Evolutionary conservation across 371 early-diverging fungal species (phyloP).

Genomic region (Saksenaea oblongispora): DNA sequence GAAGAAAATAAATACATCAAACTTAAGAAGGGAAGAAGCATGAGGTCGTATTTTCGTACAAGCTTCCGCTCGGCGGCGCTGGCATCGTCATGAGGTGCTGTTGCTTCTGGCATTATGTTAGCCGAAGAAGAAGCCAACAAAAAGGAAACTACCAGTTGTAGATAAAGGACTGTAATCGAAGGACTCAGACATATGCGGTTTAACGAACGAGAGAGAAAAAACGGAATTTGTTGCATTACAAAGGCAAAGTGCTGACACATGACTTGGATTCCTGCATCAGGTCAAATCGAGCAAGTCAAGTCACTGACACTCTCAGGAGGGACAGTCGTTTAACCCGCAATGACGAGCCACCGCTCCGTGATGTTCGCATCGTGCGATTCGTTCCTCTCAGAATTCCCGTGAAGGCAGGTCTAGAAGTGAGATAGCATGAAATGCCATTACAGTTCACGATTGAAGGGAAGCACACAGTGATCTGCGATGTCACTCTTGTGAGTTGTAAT

Average conservation of each 20-base stretch:
- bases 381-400: too few relatives aligned
- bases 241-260: slow-evolving; percentile 2
- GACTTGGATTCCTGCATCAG: neutral
- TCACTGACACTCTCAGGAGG: too few relatives aligned
- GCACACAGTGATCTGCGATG: too few relatives aligned
- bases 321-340: too few relatives aligned
- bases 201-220: neutral
- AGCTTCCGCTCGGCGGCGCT: slow-evolving; percentile 19
- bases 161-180: neutral
- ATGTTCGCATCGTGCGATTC: too few relatives aligned
- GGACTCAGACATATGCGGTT: neutral
- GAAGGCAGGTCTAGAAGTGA: too few relatives aligned
- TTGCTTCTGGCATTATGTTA: neutral
- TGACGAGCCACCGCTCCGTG: too few relatives aligned
- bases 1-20: slow-evolving; percentile 54
- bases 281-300: too few relatives aligned
- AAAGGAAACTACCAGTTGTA: neutral
- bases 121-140: neutral
- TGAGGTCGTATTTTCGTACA: slow-evolving; percentile 48
- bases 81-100: neutral
- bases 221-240: neutral
- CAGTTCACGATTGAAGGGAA: too few relatives aligned
- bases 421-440: too few relatives aligned
- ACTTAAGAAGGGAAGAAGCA: slow-evolving; percentile 50
- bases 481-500: too few relatives aligned